These are phyloP conservation scores for Penicillium steckii DNA, from an alignment of 495 filamentous ascomycete species.

Conservation along the genomic window DNA sequence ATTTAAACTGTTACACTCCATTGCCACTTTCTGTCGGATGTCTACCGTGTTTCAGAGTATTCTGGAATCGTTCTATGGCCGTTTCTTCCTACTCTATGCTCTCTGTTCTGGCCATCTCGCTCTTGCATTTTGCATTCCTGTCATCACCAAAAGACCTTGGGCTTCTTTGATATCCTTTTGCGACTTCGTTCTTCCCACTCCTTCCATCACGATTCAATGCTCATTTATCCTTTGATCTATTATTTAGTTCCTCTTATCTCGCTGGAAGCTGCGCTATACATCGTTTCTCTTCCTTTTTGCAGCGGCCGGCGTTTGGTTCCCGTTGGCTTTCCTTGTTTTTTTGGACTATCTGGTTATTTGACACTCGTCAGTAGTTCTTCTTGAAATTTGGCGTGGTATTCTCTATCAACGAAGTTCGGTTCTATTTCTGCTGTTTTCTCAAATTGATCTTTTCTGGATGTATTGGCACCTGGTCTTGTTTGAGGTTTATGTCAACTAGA, in stretches of 20 bases:
- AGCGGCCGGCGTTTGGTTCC: conserved; percentile 27
- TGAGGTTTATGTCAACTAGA: not conserved
- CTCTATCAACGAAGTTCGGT: conserved; percentile 6
- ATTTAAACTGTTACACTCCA: conserved; percentile 16
- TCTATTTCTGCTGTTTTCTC: conserved; percentile 12
- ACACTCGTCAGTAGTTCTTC: conserved; percentile 4
- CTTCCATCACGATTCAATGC: conserved; percentile 8
- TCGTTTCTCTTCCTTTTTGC: conserved; percentile 17
- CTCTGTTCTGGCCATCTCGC: conserved; percentile 13
- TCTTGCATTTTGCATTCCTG: conserved; percentile 18
- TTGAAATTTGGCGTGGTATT: not conserved
- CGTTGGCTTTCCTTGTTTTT: conserved; percentile 6
- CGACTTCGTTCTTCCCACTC: conserved; percentile 6
- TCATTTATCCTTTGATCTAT: too few species aligned
- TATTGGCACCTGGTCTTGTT: not conserved
- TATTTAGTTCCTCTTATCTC: not conserved
- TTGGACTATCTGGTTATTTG: not conserved
- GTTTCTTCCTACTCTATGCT: conserved; percentile 12
- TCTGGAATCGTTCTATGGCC: conserved; percentile 18
- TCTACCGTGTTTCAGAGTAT: conserved; percentile 26
- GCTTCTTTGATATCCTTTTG: not conserved
- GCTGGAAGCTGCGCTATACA: conserved; percentile 20
- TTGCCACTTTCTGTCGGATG: conserved; percentile 27
- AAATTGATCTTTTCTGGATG: conserved; percentile 5
- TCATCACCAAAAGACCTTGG: conserved; percentile 13